These are phyloP conservation scores for Pisolithus thermaeus DNA, from an alignment of 1,284 basidiomycete species.

Conservation along the genomic window DNA sequence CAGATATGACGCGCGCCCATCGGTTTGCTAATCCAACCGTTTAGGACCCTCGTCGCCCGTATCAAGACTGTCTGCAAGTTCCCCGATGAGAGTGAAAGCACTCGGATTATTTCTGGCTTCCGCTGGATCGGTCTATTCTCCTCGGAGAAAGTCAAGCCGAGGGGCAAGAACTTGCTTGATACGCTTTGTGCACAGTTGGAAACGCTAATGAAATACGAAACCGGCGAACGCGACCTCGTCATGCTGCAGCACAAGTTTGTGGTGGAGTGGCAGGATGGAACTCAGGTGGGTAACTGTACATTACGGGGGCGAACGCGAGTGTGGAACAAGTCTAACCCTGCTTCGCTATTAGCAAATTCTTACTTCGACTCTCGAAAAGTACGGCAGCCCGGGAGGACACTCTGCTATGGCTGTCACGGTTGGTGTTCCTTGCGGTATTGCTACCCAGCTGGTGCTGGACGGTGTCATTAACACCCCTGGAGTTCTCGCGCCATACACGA, in stretches of 20 bases:
- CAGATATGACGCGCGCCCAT: too few relatives aligned
- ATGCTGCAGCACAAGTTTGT: constrained; percentile 98
- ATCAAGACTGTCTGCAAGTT: constrained; percentile 70
- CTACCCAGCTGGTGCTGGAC: constrained; percentile 78
- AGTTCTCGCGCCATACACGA: constrained; percentile 85
- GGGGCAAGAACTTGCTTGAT: constrained; percentile 81
- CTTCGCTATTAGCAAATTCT: constrained; percentile 62
- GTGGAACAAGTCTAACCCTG: constrained; percentile 6
- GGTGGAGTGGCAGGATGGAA: constrained; percentile 82
- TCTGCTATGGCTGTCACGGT: constrained; percentile 94
- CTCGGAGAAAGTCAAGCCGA: constrained; percentile 54
- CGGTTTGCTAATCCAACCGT: constrained; percentile 8
- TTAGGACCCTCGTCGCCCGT: constrained; percentile 58
- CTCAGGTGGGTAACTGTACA: constrained; percentile 41
- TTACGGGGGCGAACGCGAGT: neutral
- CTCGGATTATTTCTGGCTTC: constrained; percentile 81
- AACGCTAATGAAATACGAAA: constrained; percentile 86
- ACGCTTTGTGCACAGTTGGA: constrained; percentile 92
- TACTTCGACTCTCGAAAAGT: constrained; percentile 90
- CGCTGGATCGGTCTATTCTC: constrained; percentile 95
- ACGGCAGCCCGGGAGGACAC: constrained; percentile 79
- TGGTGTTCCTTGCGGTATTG: constrained; percentile 92
- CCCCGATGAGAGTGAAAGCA: constrained; percentile 62
- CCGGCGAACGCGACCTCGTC: constrained; percentile 92
- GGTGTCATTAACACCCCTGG: constrained; percentile 76